Percentiles rank a stretch among this genome's conserved stretches.
These are phyloP conservation scores for Penicillium olsonii DNA, from an alignment of 2,329 filamentous ascomycete species.

Conservation along the genomic window DNA sequence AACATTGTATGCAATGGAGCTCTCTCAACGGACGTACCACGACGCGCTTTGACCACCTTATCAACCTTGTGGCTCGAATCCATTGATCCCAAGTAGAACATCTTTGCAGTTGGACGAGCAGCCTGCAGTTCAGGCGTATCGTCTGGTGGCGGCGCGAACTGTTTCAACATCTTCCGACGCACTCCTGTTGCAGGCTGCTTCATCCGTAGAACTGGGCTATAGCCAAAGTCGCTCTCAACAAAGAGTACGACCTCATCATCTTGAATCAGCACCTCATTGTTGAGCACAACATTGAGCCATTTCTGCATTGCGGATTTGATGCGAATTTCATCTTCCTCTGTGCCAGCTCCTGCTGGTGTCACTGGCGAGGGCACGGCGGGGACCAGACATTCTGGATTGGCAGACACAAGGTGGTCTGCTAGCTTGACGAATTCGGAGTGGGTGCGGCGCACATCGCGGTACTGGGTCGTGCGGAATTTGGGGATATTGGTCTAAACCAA, in stretches of 20 bases:
- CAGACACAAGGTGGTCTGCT: constrained; percentile 92
- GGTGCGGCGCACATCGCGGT: constrained; percentile 91
- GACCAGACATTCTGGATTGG: constrained; percentile 94
- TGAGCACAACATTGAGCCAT: constrained; percentile 93
- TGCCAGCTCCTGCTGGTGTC: constrained; percentile 90
- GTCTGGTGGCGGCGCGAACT: constrained; percentile 95
- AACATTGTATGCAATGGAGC: not conserved
- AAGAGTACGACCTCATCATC: constrained; percentile 98
- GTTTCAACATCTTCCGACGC: constrained; percentile 91
- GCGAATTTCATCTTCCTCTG: constrained; percentile 88
- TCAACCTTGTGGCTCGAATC: constrained; percentile 97
- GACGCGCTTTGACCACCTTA: constrained; percentile 83
- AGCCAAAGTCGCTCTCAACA: constrained; percentile 98
- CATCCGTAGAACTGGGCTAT: constrained; percentile 91
- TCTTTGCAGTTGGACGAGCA: constrained; percentile 86
- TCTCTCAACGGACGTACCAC: constrained; percentile 62
- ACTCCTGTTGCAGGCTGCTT: constrained; percentile 97
- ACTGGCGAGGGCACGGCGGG: constrained; percentile 93
- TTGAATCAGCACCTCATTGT: constrained; percentile 86
- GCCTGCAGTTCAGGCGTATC: constrained; percentile 93
- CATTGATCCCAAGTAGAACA: constrained; percentile 94
- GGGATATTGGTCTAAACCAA: constrained; percentile 85
- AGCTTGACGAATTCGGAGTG: constrained; percentile 96
- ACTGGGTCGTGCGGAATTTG: constrained; percentile 95
- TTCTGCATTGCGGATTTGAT: constrained; percentile 88